Evolutionary conservation across 1,139 yeast species (phyloP).

Genomic region (Diutina sp.): DNA sequence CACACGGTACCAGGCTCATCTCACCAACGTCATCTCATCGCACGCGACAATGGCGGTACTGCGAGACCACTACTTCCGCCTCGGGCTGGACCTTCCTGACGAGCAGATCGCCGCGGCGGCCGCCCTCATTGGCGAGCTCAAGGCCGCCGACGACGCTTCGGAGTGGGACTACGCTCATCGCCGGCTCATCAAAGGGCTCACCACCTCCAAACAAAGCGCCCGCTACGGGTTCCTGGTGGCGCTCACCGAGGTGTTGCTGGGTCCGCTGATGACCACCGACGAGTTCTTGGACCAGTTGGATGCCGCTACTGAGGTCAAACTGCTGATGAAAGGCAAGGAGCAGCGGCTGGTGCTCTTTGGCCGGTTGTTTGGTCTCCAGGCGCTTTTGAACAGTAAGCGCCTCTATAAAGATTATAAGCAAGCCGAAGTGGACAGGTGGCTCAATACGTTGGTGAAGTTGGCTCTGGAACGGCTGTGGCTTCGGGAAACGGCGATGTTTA

Average conservation of each 20-base stretch:
- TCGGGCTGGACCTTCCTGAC: constrained; percentile 64
- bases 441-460: constrained; percentile 40
- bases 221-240: constrained; percentile 86
- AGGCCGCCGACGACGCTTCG: constrained; percentile 25
- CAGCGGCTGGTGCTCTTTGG: constrained; percentile 77
- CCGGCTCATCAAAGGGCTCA: constrained; percentile 68
- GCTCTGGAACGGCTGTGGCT: constrained; percentile 71
- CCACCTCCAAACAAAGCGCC: constrained; percentile 75
- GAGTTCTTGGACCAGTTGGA: constrained; percentile 32
- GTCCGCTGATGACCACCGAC: constrained; percentile 16
- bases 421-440: constrained; percentile 23
- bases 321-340: constrained; percentile 65
- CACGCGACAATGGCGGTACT: constrained; percentile 24
- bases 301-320: constrained; percentile 26
- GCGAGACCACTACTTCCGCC: constrained; percentile 63
- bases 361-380: constrained; percentile 71
- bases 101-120: constrained; percentile 71
- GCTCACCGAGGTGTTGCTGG: constrained; percentile 51
- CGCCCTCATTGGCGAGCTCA: constrained; percentile 46
- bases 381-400: constrained; percentile 47
- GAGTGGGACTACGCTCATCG: constrained; percentile 80
- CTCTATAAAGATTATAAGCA: constrained; percentile 14
- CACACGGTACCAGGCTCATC: background rate
- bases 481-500: constrained; percentile 66
- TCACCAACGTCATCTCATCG: background rate